Evolutionary conservation across 1,139 yeast genomes (phyloP).

Genomic region (Saccharomyces hybrid): DNA sequence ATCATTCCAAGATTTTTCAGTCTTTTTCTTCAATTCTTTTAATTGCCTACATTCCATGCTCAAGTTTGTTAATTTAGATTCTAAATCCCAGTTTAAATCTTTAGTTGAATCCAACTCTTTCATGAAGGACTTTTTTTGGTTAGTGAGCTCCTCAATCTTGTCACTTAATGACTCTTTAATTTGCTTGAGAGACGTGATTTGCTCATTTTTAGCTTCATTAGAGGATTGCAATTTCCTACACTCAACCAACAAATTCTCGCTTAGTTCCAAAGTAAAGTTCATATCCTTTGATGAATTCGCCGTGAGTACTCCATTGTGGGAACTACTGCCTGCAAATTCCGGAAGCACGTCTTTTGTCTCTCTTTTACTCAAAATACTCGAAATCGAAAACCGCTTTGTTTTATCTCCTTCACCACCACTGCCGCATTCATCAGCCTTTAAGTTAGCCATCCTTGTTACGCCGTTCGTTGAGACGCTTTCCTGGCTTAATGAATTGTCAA

Average conservation of each 20-base stretch:
- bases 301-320: constrained; percentile 17
- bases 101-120: constrained; percentile 1
- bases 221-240: constrained; percentile 73
- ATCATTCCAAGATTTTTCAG: constrained; percentile 25
- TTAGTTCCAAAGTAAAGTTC: constrained; percentile 73
- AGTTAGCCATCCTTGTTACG: not conserved
- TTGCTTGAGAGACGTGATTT: constrained; percentile 38
- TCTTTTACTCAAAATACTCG: constrained; percentile 27
- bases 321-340: constrained; percentile 22
- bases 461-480: not conserved
- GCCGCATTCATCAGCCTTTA: constrained; percentile 5
- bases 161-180: constrained; percentile 32
- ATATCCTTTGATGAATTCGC: constrained; percentile 38
- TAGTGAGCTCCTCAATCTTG: not conserved
- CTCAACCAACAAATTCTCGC: constrained; percentile 70
- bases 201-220: constrained; percentile 44
- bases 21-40: constrained; percentile 30
- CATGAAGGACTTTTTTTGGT: not conserved
- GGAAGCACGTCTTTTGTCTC: constrained; percentile 30
- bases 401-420: constrained; percentile 8
- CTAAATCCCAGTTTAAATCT: constrained; percentile 5
- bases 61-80: constrained; percentile 2
- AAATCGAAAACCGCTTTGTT: constrained; percentile 21
- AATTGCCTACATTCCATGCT: constrained; percentile 13
- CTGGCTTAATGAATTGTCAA: not conserved